phyloP scores from a whole-genome alignment of 306 rosid species.

The Astragalus membranaceus region DNA sequence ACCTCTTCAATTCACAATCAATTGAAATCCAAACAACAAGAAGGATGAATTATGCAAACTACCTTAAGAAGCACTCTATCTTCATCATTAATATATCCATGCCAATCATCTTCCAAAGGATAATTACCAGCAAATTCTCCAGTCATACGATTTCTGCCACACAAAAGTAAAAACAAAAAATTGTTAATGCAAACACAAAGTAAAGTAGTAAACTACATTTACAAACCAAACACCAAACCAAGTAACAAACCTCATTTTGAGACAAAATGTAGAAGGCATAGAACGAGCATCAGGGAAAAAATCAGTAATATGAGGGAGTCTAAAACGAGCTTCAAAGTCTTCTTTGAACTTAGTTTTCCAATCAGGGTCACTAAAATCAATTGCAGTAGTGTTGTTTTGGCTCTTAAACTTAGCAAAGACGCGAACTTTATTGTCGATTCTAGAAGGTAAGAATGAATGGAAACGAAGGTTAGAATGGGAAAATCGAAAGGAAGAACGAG shows the following conservation, averaged over 20 bases:
- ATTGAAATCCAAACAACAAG: slow-evolving; percentile 13
- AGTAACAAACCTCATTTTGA: slow-evolving; percentile 78
- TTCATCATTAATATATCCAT: slow-evolving; percentile 77
- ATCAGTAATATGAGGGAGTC: slow-evolving; percentile 76
- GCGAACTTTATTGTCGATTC: slow-evolving; percentile 7
- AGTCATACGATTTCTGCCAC: slow-evolving; percentile 48
- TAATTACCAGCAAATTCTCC: slow-evolving; percentile 52
- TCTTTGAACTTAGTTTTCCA: slow-evolving; percentile 69
- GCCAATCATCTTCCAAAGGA: slow-evolving; percentile 75
- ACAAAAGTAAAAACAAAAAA: neutral
- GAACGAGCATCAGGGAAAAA: slow-evolving; percentile 45
- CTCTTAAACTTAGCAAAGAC: slow-evolving; percentile 30
- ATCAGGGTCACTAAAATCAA: slow-evolving; percentile 74
- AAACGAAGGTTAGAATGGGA: neutral
- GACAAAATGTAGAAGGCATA: slow-evolving; percentile 86
- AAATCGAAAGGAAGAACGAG: neutral
- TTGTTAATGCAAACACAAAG: neutral
- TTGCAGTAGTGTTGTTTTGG: neutral
- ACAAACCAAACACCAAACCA: neutral
- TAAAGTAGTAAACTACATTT: neutral
- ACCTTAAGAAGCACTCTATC: slow-evolving; percentile 98
- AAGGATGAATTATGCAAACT: slow-evolving; percentile 22
- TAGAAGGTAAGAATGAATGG: neutral
- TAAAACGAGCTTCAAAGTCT: slow-evolving; percentile 68
- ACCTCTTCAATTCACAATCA: neutral